phyloP scores from a whole-genome alignment of 1,284 basidiomycete species.

The Trametes versicolor region DNA sequence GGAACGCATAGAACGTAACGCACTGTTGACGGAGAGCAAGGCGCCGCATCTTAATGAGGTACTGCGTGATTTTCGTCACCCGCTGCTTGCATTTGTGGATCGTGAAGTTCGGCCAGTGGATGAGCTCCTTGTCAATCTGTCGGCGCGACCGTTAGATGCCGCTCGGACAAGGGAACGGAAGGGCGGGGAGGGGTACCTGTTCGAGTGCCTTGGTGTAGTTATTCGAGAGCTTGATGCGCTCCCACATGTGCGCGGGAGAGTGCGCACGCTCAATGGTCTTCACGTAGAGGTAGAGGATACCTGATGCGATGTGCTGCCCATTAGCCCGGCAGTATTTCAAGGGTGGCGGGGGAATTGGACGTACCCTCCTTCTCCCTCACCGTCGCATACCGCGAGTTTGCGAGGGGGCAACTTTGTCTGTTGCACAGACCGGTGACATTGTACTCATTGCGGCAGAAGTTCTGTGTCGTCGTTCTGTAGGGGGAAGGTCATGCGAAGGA shows the following conservation, averaged over 20 bases:
- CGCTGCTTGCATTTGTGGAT: conserved; percentile 99
- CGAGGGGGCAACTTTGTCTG: conserved; percentile 95
- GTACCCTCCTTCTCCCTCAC: conserved; percentile 94
- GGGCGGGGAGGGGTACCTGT: conserved; percentile 66
- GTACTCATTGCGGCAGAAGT: conserved; percentile 99
- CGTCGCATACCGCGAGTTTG: conserved; percentile 97
- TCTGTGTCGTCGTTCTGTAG: conserved; percentile 88
- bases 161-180: conserved; percentile 1
- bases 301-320: conserved; percentile 50
- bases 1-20: conserved; percentile 44
- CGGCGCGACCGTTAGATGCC: background rate
- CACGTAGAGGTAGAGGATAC: conserved; percentile 94
- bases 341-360: conserved; percentile 33
- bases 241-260: conserved; percentile 97
- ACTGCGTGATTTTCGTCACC: conserved; percentile 98
- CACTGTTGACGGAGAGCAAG: conserved; percentile 91
- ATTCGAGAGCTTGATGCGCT: conserved; percentile 91
- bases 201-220: conserved; percentile 96
- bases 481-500: background rate
- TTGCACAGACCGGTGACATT: conserved; percentile 99
- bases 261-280: conserved; percentile 99
- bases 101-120: conserved; percentile 98
- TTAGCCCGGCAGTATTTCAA: background rate
- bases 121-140: conserved; percentile 93
- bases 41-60: conserved; percentile 97